A percentile compares a stretch with the other conserved stretches of the same genome.
Evolutionary conservation across 2,329 filamentous ascomycete species (phyloP).

Genomic region (Hirsutella rhossiliensis): DNA sequence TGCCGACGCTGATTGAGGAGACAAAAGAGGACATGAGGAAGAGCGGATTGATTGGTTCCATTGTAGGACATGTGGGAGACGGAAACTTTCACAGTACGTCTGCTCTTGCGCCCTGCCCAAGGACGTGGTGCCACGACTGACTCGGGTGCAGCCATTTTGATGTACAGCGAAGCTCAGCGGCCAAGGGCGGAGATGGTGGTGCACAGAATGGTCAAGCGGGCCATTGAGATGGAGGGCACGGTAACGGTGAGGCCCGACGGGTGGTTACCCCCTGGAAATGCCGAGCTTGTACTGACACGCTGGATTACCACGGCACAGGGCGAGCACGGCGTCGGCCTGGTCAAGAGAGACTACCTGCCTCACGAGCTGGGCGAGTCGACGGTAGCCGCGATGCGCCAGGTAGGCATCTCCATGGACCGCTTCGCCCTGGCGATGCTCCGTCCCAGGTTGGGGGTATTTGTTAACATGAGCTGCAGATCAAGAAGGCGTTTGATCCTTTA

Average conservation of each 20-base stretch:
- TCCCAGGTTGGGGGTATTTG: background rate
- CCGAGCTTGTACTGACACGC: slow-evolving; percentile 2
- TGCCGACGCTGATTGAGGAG: slow-evolving; percentile 67
- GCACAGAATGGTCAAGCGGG: slow-evolving; percentile 75
- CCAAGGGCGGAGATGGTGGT: slow-evolving; percentile 57
- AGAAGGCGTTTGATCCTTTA: slow-evolving; percentile 67
- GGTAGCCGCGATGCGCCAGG: slow-evolving; percentile 74
- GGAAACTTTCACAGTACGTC: slow-evolving; percentile 63
- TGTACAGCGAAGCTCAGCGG: slow-evolving; percentile 55
- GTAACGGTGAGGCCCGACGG: slow-evolving; percentile 43
- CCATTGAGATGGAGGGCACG: slow-evolving; percentile 74
- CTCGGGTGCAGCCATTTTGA: slow-evolving; percentile 31
- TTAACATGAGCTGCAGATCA: slow-evolving; percentile 41
- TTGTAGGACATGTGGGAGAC: slow-evolving; percentile 65
- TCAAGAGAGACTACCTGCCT: slow-evolving; percentile 73
- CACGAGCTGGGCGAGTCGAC: slow-evolving; percentile 65
- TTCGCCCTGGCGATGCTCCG: too few species aligned
- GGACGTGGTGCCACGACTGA: background rate
- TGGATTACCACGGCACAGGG: slow-evolving; percentile 30
- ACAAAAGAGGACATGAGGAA: slow-evolving; percentile 37
- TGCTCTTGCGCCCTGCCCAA: background rate
- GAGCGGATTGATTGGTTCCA: slow-evolving; percentile 31
- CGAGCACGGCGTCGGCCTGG: slow-evolving; percentile 72
- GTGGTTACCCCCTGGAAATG: background rate
- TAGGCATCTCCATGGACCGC: slow-evolving; percentile 14